These are phyloP conservation scores for Trichoderma sp. DNA, from an alignment of 2,329 filamentous ascomycete genomes.

Conservation along the genomic window DNA sequence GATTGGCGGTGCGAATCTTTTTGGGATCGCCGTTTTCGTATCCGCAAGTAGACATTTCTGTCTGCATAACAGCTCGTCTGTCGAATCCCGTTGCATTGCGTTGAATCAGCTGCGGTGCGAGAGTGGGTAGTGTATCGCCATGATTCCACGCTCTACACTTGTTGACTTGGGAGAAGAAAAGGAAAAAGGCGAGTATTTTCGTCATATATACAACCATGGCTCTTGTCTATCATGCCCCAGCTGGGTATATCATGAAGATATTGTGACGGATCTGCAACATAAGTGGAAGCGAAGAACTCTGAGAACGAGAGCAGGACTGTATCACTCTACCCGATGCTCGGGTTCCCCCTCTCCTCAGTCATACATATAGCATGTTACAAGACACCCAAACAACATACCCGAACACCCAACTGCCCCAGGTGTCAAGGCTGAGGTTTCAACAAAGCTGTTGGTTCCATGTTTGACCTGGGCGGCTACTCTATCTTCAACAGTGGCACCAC, in stretches of 20 bases:
- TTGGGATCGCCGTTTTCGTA: slow-evolving; percentile 36
- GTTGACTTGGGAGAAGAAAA: neutral
- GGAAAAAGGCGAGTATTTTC: neutral
- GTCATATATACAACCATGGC: neutral
- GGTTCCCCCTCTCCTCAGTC: neutral
- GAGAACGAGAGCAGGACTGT: neutral
- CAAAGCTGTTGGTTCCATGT: neutral
- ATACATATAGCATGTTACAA: neutral
- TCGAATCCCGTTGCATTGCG: neutral
- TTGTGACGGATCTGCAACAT: neutral
- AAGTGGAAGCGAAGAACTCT: neutral
- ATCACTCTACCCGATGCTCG: neutral
- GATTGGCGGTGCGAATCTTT: slow-evolving; percentile 34
- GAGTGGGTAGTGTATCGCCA: neutral
- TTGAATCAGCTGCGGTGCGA: neutral
- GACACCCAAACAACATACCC: neutral
- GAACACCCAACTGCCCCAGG: neutral
- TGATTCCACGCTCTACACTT: neutral
- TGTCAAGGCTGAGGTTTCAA: neutral
- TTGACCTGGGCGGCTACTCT: neutral
- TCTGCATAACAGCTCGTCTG: slow-evolving; percentile 21
- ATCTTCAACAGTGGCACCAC: neutral
- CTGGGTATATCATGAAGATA: neutral
- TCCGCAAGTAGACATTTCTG: slow-evolving; percentile 34
- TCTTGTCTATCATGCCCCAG: neutral